Conservation (phyloP, 225 moss, liverwort and hornwort genomes). For the Pseudoscleropodium purum region DNA sequence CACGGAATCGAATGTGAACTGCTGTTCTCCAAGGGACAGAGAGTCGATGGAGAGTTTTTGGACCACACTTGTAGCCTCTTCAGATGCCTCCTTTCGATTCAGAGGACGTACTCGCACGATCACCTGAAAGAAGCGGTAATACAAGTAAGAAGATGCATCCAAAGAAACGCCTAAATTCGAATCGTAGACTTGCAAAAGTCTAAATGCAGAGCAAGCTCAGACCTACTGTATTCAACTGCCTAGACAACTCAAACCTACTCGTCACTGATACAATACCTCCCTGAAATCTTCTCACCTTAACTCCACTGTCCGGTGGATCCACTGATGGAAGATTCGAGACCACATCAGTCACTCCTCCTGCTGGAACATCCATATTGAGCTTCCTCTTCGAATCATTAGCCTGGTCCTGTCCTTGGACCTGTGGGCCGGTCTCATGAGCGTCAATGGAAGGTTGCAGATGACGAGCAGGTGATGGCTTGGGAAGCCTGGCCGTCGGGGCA, state of each 20-base stretch:
- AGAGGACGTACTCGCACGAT: slow-evolving; percentile 74
- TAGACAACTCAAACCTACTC: not conserved
- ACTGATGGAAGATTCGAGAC: not conserved
- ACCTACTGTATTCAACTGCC: not conserved
- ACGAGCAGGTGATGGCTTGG: slow-evolving; percentile 53
- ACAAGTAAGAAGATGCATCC: not conserved
- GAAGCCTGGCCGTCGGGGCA: slow-evolving; percentile 47
- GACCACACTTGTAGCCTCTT: slow-evolving; percentile 51
- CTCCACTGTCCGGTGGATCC: slow-evolving; percentile 56
- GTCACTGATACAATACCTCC: too few relatives aligned
- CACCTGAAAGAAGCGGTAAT: slow-evolving; percentile 25
- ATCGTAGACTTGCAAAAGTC: not conserved
- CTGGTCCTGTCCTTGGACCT: slow-evolving; percentile 19
- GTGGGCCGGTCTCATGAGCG: not conserved
- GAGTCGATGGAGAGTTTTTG: slow-evolving; percentile 52
- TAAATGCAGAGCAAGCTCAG: not conserved
- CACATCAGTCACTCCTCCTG: slow-evolving; percentile 10
- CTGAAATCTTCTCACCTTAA: slow-evolving; percentile 40
- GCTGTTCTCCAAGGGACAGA: slow-evolving; percentile 57
- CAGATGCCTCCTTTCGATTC: slow-evolving; percentile 57
- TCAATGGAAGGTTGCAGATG: not conserved
- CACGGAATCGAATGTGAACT: slow-evolving; percentile 79
- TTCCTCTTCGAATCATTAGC: slow-evolving; percentile 41
- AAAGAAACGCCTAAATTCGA: too few relatives aligned
- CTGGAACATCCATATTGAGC: slow-evolving; percentile 35